Base-by-base conservation (phyloP, 1,139 yeast genomes). In the Diutina rugosa region DNA sequence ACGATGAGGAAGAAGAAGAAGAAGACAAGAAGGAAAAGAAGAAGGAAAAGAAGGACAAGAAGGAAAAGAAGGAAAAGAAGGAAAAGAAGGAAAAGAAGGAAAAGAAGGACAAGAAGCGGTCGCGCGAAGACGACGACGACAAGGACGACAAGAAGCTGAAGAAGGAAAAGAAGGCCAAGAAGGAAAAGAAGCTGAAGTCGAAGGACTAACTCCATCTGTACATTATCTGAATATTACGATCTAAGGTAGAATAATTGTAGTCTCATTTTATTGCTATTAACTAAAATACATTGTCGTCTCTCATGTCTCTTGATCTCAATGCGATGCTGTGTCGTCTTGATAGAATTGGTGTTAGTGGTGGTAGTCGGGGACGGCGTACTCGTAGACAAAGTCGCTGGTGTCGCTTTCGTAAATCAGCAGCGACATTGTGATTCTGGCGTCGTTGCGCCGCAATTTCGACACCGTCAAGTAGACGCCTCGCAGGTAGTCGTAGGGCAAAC, bases 71-170 rank as follows among this genome's bases (percentile, higher is more conserved):
- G 77, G 83, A 79, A 62, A 73, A 79, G 69, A 77, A 77, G 61
- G 77, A 80, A 63, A 76, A 81, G 71, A 77, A 79, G 62, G 80
- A 80, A 64, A 78, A 82, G 67, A 77, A 80, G 62, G 77, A 79
- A 62, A 74, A 79, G 64, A 75, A 79, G 60, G 72, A 71, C 30
- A 77, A 79, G 72, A 77, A 80, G 69, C 76, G 81, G 62, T 77
- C 81, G 69, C 76, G 76, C 58, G 79, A 78, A 55, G 78, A 74
- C 62, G 79, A 72, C 54, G 80, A 73, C 61, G 63, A 72, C 70
- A 66, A 72, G 67, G 77, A 80, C 61, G 77, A 79, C 63, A 74
- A 79, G 64, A 75, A 79, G 60, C 72, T 70, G 29, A 77, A 79
- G 72, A 73, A 73, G 74, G 77, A 78, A 71, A 74, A 78, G 74